Evolutionary conservation across 768 basidiomycete species (phyloP).

Genomic region (Lactifluus echinatus): DNA sequence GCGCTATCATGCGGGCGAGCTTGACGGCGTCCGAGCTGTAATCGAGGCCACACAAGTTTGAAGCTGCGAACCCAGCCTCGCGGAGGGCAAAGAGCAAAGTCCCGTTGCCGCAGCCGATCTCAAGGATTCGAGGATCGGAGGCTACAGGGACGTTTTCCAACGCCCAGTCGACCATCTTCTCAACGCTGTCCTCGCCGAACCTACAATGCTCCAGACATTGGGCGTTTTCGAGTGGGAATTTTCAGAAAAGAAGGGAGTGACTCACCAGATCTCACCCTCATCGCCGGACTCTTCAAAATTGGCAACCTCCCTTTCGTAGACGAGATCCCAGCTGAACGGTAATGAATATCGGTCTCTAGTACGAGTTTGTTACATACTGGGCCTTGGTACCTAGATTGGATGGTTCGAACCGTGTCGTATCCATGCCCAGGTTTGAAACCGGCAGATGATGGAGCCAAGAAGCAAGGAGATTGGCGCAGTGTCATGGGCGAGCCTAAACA

Average conservation of each 20-base stretch:
- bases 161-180: conserved; percentile 76
- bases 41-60: conserved; percentile 56
- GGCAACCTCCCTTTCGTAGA: conserved; percentile 60
- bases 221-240: too few relatives aligned
- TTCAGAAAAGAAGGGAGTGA: neutral
- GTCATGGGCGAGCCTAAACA: neutral
- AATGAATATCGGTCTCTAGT: neutral
- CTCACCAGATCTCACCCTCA: conserved; percentile 80
- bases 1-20: conserved; percentile 51
- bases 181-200: conserved; percentile 70
- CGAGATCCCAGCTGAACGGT: conserved; percentile 61
- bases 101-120: conserved; percentile 78
- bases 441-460: neutral
- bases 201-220: conserved; percentile 34
- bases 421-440: neutral
- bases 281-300: conserved; percentile 75
- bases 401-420: conserved; percentile 38
- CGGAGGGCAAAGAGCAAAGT: conserved; percentile 61
- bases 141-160: conserved; percentile 43
- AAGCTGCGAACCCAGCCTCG: conserved; percentile 53
- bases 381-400: conserved; percentile 75
- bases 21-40: conserved; percentile 67
- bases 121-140: conserved; percentile 47
- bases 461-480: too few relatives aligned
- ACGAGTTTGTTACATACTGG: conserved; percentile 44